phyloP scores from a whole-genome alignment of 169 alveolate species.

The Eimeria tenella region DNA sequence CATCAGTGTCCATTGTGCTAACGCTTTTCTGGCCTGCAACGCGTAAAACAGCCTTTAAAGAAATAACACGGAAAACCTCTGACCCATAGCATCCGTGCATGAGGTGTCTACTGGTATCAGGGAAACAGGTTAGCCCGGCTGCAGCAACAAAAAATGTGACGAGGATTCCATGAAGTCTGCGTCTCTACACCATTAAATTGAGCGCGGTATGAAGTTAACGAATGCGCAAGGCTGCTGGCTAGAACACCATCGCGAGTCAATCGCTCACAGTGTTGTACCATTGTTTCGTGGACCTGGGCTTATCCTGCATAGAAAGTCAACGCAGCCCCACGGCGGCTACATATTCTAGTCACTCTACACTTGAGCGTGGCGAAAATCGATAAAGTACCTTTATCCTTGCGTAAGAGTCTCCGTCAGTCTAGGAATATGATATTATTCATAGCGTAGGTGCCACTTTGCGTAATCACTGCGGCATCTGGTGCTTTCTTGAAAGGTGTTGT shows the following conservation, averaged over 20 bases:
- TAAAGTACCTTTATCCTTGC: too few species aligned
- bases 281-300: too few species aligned
- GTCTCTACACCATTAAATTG: not conserved
- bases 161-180: not conserved
- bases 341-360: too few species aligned
- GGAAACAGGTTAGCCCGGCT: conserved; percentile 15
- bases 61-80: not conserved
- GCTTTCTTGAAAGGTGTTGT: not conserved
- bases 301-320: too few species aligned
- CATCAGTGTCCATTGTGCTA: not conserved
- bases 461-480: not conserved
- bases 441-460: conserved; percentile 16
- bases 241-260: too few species aligned
- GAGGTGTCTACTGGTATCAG: not conserved
- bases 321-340: too few species aligned
- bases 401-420: not conserved
- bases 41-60: not conserved
- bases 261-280: too few species aligned
- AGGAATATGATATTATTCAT: not conserved
- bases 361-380: too few species aligned
- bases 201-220: not conserved
- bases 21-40: not conserved
- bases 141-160: not conserved
- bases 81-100: conserved; percentile 31
- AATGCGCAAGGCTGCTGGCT: conserved; percentile 12